Percentiles rank a stretch among this genome's conserved stretches.
These are phyloP conservation scores for Xylaria multiplex DNA, from an alignment of 2,329 filamentous ascomycete genomes.

Conservation along the genomic window DNA sequence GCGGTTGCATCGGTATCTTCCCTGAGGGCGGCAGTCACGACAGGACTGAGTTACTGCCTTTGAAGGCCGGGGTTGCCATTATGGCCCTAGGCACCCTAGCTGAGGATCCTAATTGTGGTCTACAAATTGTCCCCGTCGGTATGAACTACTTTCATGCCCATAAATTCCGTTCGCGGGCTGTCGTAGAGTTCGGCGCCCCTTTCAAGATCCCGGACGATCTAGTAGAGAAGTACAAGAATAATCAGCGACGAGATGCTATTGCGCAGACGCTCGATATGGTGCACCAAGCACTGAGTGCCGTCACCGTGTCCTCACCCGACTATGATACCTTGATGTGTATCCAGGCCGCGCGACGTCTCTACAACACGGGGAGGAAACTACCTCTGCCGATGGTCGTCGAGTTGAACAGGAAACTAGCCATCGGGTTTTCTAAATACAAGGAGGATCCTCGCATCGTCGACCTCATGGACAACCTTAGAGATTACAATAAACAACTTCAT, in stretches of 20 bases:
- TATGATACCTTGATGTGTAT: constrained; percentile 98
- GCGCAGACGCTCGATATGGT: constrained; percentile 86
- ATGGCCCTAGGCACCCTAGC: constrained; percentile 95
- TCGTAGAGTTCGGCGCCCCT: constrained; percentile 92
- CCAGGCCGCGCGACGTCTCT: constrained; percentile 90
- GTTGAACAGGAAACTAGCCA: constrained; percentile 88
- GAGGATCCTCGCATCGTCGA: constrained; percentile 84
- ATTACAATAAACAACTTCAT: constrained; percentile 87
- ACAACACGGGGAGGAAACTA: constrained; percentile 93
- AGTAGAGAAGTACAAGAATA: constrained; percentile 84
- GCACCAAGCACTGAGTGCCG: constrained; percentile 83
- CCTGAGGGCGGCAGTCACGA: constrained; percentile 97
- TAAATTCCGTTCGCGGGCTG: constrained; percentile 95
- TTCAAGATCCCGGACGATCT: constrained; percentile 85
- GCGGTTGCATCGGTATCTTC: constrained; percentile 95
- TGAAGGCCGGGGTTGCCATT: constrained; percentile 96
- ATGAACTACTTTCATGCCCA: constrained; percentile 99
- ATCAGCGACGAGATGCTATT: constrained; percentile 87
- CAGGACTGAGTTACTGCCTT: constrained; percentile 85
- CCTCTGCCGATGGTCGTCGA: constrained; percentile 93
- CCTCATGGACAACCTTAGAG: constrained; percentile 77
- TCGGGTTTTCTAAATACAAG: constrained; percentile 93
- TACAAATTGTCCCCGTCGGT: constrained; percentile 95
- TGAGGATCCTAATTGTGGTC: constrained; percentile 82
- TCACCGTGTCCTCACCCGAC: constrained; percentile 91